Evolutionary conservation across 139 green algal genomes (phyloP).

Genomic region (Choricystis sp.): DNA sequence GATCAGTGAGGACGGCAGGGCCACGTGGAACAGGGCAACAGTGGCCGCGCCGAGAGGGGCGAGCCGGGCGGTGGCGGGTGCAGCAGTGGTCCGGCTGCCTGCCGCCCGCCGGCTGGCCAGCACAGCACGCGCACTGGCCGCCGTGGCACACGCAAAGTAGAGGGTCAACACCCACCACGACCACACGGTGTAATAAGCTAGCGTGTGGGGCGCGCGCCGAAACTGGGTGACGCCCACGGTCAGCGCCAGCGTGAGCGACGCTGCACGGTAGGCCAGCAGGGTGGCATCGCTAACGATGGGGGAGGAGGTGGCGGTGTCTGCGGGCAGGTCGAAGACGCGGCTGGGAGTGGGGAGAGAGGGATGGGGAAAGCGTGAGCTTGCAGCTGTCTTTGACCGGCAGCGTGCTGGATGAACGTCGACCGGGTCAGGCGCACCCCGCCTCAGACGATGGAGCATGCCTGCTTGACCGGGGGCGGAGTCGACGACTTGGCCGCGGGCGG

Average conservation of each 20-base stretch:
- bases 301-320: neutral
- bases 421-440: too few relatives aligned
- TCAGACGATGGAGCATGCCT: too few relatives aligned
- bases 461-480: too few relatives aligned
- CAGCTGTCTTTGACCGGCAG: too few relatives aligned
- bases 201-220: neutral
- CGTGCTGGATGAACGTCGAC: too few relatives aligned
- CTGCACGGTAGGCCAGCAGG: conserved; percentile 3
- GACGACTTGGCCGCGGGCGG: too few relatives aligned
- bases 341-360: neutral
- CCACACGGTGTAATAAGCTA: conserved; percentile 10
- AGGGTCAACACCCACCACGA: conserved; percentile 5
- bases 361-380: too few relatives aligned
- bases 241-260: neutral
- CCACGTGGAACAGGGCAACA: neutral
- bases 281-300: neutral
- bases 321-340: neutral
- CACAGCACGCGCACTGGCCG: neutral
- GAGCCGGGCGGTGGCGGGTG: too few relatives aligned
- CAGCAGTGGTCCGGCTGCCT: too few relatives aligned
- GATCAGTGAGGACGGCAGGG: neutral
- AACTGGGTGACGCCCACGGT: conserved; percentile 2
- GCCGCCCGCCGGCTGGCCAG: too few relatives aligned
- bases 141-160: conserved; percentile 4
- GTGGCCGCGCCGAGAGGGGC: too few relatives aligned